These are phyloP conservation scores for Amanita fuliginea DNA, from an alignment of 768 basidiomycete genomes.

Conservation along the genomic window DNA sequence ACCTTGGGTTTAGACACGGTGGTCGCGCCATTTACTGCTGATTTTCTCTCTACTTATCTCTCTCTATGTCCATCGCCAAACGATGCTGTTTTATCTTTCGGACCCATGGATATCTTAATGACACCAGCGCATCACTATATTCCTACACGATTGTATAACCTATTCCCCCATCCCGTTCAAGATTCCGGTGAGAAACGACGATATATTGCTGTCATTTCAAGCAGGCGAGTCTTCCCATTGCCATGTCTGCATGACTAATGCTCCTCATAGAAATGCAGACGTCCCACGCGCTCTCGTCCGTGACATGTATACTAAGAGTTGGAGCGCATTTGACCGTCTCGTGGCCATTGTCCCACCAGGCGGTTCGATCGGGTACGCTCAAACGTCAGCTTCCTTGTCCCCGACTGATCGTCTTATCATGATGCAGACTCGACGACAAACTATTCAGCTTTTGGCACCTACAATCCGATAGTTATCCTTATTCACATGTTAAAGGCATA, in stretches of 20 bases:
- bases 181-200: slow-evolving; percentile 61
- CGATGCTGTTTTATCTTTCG: slow-evolving; percentile 72
- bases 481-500: slow-evolving; percentile 74
- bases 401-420: background rate
- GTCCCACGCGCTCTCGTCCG: slow-evolving; percentile 76
- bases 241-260: background rate
- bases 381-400: slow-evolving; percentile 4
- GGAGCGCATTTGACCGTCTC: slow-evolving; percentile 85
- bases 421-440: slow-evolving; percentile 80
- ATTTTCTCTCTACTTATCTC: slow-evolving; percentile 67
- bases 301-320: slow-evolving; percentile 88
- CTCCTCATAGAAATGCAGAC: slow-evolving; percentile 56
- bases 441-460: slow-evolving; percentile 85
- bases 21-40: slow-evolving; percentile 67
- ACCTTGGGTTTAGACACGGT: slow-evolving; percentile 42
- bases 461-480: slow-evolving; percentile 66
- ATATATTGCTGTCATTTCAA: slow-evolving; percentile 62
- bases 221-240: slow-evolving; percentile 34
- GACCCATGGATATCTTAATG: slow-evolving; percentile 70
- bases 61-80: slow-evolving; percentile 62
- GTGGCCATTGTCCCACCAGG: slow-evolving; percentile 87
- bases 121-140: slow-evolving; percentile 66
- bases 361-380: slow-evolving; percentile 71
- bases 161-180: slow-evolving; percentile 78
- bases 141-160: slow-evolving; percentile 62